phyloP scores from a whole-genome alignment of 2,329 filamentous ascomycete genomes.

The Rachicladosporium sp. region DNA sequence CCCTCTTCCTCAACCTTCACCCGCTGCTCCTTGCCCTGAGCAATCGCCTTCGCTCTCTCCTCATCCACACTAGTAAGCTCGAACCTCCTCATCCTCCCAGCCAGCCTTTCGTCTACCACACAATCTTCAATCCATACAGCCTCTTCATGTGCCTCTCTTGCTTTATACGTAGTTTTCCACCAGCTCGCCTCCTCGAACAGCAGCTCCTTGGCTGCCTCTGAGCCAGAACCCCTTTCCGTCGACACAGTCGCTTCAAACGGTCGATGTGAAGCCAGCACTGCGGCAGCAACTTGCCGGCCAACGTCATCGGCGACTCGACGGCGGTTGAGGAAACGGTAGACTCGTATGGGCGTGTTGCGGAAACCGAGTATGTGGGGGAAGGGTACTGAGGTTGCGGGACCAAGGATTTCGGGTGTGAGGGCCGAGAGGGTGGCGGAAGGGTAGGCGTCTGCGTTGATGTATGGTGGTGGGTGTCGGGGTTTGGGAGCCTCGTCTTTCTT shows the following conservation, averaged over 20 bases:
- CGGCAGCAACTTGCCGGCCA: constrained; percentile 75
- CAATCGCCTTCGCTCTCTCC: constrained; percentile 43
- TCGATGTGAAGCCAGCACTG: constrained; percentile 52
- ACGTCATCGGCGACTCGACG: constrained; percentile 76
- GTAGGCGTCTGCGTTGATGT: constrained; percentile 66
- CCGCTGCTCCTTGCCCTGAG: constrained; percentile 9
- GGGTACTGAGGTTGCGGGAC: constrained; percentile 58
- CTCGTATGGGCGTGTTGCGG: constrained; percentile 71
- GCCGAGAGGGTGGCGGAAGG: constrained; percentile 49
- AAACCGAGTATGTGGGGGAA: constrained; percentile 91
- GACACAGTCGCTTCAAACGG: constrained; percentile 28
- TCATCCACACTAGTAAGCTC: constrained; percentile 59
- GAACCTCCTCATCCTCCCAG: constrained; percentile 68
- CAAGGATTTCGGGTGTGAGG: constrained; percentile 56
- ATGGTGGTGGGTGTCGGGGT: constrained; percentile 53
- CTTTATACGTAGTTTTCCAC: constrained; percentile 61
- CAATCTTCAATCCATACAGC: constrained; percentile 65
- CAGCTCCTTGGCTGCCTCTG: constrained; percentile 55
- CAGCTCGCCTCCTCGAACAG: constrained; percentile 65
- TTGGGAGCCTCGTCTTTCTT: constrained; percentile 32
- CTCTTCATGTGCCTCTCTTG: constrained; percentile 37
- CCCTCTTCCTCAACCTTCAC: too few relatives aligned
- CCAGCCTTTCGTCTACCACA: constrained; percentile 63
- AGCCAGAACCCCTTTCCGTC: constrained; percentile 13
- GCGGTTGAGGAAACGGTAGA: constrained; percentile 79